Conservation (phyloP, 139 green algal species). For the Chlorella sp. region DNA sequence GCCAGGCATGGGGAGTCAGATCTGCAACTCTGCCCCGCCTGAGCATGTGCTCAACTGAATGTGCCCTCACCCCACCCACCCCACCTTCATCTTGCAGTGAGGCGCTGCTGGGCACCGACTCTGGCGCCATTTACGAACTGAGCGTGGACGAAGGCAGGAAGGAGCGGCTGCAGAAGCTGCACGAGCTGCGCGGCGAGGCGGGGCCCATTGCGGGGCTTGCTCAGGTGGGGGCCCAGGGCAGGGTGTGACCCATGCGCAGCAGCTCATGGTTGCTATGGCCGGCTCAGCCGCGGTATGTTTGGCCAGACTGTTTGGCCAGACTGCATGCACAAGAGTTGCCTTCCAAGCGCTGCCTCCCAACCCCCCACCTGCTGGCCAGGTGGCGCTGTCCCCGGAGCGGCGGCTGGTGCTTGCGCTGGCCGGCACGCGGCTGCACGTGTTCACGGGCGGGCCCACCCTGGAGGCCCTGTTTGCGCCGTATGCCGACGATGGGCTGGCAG, state of each 20-base stretch:
- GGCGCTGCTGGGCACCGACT: constrained; percentile 72
- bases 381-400: background rate
- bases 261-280: too few species aligned
- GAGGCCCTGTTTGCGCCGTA: constrained; percentile 48
- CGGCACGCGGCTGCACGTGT: constrained; percentile 66
- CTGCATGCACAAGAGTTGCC: too few species aligned
- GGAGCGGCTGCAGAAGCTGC: constrained; percentile 42
- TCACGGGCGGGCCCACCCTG: constrained; percentile 39
- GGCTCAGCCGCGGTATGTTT: too few species aligned
- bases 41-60: too few species aligned
- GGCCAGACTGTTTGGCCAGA: too few species aligned
- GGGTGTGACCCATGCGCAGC: too few species aligned
- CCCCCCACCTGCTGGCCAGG: too few species aligned
- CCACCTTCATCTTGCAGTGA: constrained; percentile 32
- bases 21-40: too few species aligned
- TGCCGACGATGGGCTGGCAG: background rate
- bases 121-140: constrained; percentile 59
- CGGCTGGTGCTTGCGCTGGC: constrained; percentile 69
- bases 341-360: too few species aligned
- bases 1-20: too few species aligned
- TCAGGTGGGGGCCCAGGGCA: background rate
- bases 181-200: constrained; percentile 25
- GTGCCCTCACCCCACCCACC: too few species aligned
- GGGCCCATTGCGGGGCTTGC: constrained; percentile 43
- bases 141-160: constrained; percentile 61